Evolutionary conservation across 164 flowering plant species (phyloP), one percentile per base, ranked within the genome.

Genomic region (Santalum album): DNA sequence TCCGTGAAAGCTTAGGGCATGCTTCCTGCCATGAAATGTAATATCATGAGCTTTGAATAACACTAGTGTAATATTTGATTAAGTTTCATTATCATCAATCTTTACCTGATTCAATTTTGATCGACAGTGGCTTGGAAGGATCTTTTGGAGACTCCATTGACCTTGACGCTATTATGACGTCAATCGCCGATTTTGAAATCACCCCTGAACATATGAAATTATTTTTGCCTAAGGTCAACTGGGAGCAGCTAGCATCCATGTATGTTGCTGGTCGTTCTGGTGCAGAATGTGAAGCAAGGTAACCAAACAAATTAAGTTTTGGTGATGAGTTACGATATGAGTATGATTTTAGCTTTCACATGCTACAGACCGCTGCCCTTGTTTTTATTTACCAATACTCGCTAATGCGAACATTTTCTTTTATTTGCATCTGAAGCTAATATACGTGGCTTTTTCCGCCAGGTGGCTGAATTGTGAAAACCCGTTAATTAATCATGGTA

Each of bases 201-300:
- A 62, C 83, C 12, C 77, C 86, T 23, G 82, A 79, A 58, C 55
- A 50, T 43, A 61, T 83, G 54, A 69, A 82, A 51, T 63, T 69
- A 29, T 83, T 77, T 63, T 58, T 81, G 39, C 87, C 83, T 12
- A 77, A 78, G 63, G 77, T 86, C 47, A 68, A 86, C 45, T 89
- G 96, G 96, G 69, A 86, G 26, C 70, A 69, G 32, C 61, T 89
- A 65, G 89, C 91, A 29, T 78, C 84, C 54, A 69, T 58, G 65
- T 75, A 88, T 67, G 63, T 73, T 26, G 50, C 51, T 40, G 80
- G 84, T 25, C 91, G 75, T 20, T 70, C 86, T 62, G 97, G 90
- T 67, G 80, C 83, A 50, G 99, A 92, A 76, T 92, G 99, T 76
- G 75, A 79, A 74, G 70, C 85, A 60, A 86, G 86, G 99, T 92